Evolutionary conservation across 441 rosid species (phyloP), one percentile per base, ranked within the genome.

Genomic region (Pelargonium myrrhifolium): DNA sequence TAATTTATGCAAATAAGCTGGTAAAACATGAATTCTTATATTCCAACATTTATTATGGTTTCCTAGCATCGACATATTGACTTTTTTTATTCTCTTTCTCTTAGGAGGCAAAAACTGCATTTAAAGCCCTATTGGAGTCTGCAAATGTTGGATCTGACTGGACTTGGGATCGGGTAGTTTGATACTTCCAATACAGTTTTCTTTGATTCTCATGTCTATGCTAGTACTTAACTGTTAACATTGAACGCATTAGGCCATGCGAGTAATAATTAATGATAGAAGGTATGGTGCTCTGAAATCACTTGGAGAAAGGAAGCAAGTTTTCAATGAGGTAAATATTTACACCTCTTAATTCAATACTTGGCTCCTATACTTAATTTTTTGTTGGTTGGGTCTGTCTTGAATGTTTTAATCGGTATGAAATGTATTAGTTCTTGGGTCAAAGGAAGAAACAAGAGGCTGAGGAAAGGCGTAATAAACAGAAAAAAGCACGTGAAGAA

Each of bases 281-380:
- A 83, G 91, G 76, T 88, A 88, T 65, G 91, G 89, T 65, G 85
- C 81, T 64, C 69, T 88, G 66, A 86, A 79, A 79, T 82, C 90
- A 74, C 91, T 88, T 68, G 91, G 94, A 74, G 91, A 85, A 83
- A 81, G 89, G 74, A 86, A 88, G 73, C 86, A 86, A 75, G 86
- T 82, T 76, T 88, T 88, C 72, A 83, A 71, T 40, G 89, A 88
- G 91, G 94, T 88, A 75, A 67, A 68, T 70, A 55, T 65, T 60
- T 63, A 39, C 2, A 15, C 58, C 28, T 22, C 45, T 73, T 40
- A 62, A 37, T 39, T 10, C 39, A 66, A 67, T 15, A 66, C 6
- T 70, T 18, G 43, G 45, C 18, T 64, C 65, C 35, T 55, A 22
- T 72, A n/a, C 26, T 17, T 5, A 22, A 31, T 12, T 43, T 66